phyloP scores from a whole-genome alignment of 2,329 filamentous ascomycete genomes.

The Fusarium nelsonii region DNA sequence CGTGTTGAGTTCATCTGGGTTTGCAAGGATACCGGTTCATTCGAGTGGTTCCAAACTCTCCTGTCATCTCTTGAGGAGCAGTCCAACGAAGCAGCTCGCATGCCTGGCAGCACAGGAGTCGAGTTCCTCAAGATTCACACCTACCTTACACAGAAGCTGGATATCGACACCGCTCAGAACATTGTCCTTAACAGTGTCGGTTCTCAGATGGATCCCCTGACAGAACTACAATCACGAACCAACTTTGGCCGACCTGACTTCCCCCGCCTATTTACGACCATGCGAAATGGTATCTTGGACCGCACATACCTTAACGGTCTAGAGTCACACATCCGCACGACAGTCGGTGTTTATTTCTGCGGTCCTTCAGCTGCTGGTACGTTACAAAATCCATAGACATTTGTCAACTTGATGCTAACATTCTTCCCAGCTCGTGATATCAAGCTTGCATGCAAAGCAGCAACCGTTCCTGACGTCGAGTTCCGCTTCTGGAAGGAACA shows the following conservation, averaged over 20 bases:
- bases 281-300: slow-evolving; percentile 89
- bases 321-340: slow-evolving; percentile 80
- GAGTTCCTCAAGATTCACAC: slow-evolving; percentile 99
- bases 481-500: slow-evolving; percentile 99
- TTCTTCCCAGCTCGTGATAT: slow-evolving; percentile 79
- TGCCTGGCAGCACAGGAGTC: slow-evolving; percentile 73
- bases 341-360: slow-evolving; percentile 98
- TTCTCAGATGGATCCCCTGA: slow-evolving; percentile 87
- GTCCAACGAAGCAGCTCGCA: slow-evolving; percentile 75
- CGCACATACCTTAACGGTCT: slow-evolving; percentile 87
- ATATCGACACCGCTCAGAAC: slow-evolving; percentile 93
- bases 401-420: slow-evolving; percentile 51
- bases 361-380: slow-evolving; percentile 80
- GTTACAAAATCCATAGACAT: slow-evolving; percentile 41
- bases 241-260: slow-evolving; percentile 98
- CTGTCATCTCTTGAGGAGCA: slow-evolving; percentile 92
- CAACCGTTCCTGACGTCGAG: slow-evolving; percentile 81
- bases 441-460: slow-evolving; percentile 80
- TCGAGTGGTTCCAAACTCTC: slow-evolving; percentile 98
- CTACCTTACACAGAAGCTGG: slow-evolving; percentile 93
- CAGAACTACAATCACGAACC: slow-evolving; percentile 88
- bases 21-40: slow-evolving; percentile 93
- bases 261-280: slow-evolving; percentile 78
- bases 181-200: slow-evolving; percentile 97
- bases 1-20: slow-evolving; percentile 99